Evolutionary conservation across 2,329 filamentous ascomycete species (phyloP).

Genomic region (Neofusicoccum ribis): DNA sequence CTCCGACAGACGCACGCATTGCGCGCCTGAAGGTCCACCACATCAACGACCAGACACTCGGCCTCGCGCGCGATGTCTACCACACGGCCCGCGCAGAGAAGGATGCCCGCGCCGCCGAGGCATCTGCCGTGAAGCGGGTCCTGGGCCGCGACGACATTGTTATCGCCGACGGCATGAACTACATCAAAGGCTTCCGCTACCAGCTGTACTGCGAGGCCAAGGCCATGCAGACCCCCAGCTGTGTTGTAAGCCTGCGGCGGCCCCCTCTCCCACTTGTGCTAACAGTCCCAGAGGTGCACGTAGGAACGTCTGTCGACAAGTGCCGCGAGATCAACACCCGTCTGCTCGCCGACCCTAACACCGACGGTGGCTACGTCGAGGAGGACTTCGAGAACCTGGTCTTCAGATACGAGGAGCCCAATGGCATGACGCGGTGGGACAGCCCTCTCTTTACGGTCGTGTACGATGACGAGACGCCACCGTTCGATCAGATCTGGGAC

Average conservation of each 20-base stretch:
- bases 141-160: slow-evolving; percentile 73
- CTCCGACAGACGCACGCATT: slow-evolving; percentile 47
- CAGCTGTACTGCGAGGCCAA: slow-evolving; percentile 85
- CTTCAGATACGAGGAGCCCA: slow-evolving; percentile 83
- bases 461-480: slow-evolving; percentile 70
- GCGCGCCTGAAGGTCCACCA: slow-evolving; percentile 66
- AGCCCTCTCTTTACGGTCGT: slow-evolving; percentile 77
- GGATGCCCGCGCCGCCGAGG: slow-evolving; percentile 74
- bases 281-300: slow-evolving; percentile 52
- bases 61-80: slow-evolving; percentile 70
- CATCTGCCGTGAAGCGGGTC: slow-evolving; percentile 75
- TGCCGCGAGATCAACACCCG: slow-evolving; percentile 62
- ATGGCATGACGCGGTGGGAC: slow-evolving; percentile 82
- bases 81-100: slow-evolving; percentile 78
- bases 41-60: slow-evolving; percentile 71
- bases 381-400: slow-evolving; percentile 77
- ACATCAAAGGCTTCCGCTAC: slow-evolving; percentile 88
- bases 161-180: slow-evolving; percentile 77
- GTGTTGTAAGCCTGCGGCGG: slow-evolving; percentile 57
- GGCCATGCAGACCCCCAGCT: slow-evolving; percentile 72
- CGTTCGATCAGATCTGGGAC: slow-evolving; percentile 73
- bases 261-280: slow-evolving; percentile 23
- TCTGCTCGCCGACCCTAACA: slow-evolving; percentile 47
- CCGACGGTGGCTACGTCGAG: slow-evolving; percentile 51
- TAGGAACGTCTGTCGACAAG: slow-evolving; percentile 57